A percentile compares a stretch with the other conserved stretches of the same genome.
Conservation (phyloP, 1,284 basidiomycete genomes). For the Apiotrichum montevideense region DNA sequence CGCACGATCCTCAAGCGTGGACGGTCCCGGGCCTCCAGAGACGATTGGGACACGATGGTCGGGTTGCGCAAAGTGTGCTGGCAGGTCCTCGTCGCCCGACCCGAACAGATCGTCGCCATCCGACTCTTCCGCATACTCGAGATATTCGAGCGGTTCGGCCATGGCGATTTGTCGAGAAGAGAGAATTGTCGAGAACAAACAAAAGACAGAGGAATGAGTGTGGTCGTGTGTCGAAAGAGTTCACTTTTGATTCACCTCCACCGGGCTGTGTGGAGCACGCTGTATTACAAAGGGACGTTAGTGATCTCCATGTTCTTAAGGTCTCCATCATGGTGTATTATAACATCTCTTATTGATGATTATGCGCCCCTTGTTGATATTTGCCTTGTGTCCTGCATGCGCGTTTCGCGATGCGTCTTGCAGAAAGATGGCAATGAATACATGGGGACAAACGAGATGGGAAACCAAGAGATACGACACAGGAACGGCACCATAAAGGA, state of each 20-base stretch:
- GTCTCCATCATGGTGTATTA: too few relatives aligned
- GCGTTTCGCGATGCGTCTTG: too few relatives aligned
- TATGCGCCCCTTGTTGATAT: too few relatives aligned
- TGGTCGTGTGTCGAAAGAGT: too few relatives aligned
- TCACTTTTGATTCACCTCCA: too few relatives aligned
- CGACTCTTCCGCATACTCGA: constrained; percentile 31
- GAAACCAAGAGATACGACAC: background rate
- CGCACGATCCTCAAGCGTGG: background rate
- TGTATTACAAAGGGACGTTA: too few relatives aligned
- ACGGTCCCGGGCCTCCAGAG: background rate
- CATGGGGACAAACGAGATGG: background rate
- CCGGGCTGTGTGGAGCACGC: too few relatives aligned
- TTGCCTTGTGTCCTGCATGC: too few relatives aligned
- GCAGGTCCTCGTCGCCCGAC: constrained; percentile 18
- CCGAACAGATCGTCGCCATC: constrained; percentile 31
- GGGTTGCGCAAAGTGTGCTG: constrained; percentile 1
- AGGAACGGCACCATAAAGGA: background rate
- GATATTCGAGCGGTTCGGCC: constrained; percentile 23
- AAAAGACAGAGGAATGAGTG: too few relatives aligned
- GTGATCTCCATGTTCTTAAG: too few relatives aligned
- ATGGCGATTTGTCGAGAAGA: constrained; percentile 1
- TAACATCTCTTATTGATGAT: too few relatives aligned
- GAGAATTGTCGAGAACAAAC: background rate
- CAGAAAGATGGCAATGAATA: background rate
- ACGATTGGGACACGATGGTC: constrained; percentile 8